Conservation (phyloP, 768 basidiomycete genomes). For the Hygrocybe coccinea region DNA sequence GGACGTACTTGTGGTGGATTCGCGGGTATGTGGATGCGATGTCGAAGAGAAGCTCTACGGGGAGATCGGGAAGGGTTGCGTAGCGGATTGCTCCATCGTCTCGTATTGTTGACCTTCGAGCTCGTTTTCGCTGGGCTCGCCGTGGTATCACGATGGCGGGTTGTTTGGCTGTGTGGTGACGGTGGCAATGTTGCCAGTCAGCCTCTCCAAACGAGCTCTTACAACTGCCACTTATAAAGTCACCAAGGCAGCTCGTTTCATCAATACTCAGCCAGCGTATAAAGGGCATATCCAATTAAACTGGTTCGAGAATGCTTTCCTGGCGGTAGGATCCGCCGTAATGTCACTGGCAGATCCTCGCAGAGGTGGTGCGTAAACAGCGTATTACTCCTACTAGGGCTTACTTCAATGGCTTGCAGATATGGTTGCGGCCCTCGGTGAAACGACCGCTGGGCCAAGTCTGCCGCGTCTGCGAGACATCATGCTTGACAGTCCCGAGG, state of each 20-base stretch:
- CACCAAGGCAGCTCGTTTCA: neutral
- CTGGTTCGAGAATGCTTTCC: conserved; percentile 76
- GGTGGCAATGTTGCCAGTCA: too few relatives aligned
- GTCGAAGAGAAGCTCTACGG: neutral
- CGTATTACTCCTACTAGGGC: too few relatives aligned
- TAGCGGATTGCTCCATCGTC: too few relatives aligned
- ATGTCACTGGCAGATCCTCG: conserved; percentile 77
- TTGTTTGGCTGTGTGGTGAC: too few relatives aligned
- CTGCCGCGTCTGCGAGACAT: conserved; percentile 69
- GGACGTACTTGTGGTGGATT: too few relatives aligned
- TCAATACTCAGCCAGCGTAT: conserved; percentile 46
- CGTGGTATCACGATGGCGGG: too few relatives aligned
- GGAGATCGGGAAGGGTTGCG: neutral
- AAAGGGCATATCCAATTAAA: conserved; percentile 79
- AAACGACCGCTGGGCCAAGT: conserved; percentile 81
- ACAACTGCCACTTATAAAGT: too few relatives aligned
- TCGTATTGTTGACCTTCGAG: too few relatives aligned
- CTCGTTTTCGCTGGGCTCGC: too few relatives aligned
- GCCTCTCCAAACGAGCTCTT: too few relatives aligned
- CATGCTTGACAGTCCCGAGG: conserved; percentile 79
- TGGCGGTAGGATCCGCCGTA: conserved; percentile 81
- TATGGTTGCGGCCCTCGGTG: conserved; percentile 91
- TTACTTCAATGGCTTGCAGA: conserved; percentile 62
- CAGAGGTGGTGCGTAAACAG: conserved; percentile 80
- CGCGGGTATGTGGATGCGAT: neutral